A percentile compares a stretch with the other conserved stretches of the same genome.
These are phyloP conservation scores for Agaricales sp. DNA, from an alignment of 1,284 basidiomycete species.

Conservation along the genomic window DNA sequence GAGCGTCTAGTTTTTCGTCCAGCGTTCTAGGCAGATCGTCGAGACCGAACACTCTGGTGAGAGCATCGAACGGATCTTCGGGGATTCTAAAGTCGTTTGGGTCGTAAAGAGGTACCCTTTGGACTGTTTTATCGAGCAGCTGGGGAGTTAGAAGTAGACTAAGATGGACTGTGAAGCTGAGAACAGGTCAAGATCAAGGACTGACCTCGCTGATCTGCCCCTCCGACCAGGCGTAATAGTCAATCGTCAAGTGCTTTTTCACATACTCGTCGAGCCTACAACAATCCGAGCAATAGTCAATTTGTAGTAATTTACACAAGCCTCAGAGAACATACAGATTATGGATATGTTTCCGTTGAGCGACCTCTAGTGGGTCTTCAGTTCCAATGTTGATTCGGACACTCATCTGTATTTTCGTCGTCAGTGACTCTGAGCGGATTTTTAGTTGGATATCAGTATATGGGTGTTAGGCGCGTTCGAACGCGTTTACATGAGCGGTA, in stretches of 20 bases:
- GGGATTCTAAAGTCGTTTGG: background rate
- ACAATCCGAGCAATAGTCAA: background rate
- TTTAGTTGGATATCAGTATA: too few relatives aligned
- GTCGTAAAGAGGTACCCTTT: background rate
- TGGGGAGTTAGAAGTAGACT: background rate
- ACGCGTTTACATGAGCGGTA: too few relatives aligned
- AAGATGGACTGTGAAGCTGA: background rate
- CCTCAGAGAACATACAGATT: background rate
- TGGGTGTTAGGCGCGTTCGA: too few relatives aligned
- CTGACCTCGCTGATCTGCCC: background rate
- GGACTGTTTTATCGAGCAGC: background rate
- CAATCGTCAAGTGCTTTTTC: background rate
- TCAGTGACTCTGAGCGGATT: too few relatives aligned
- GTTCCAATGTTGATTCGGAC: background rate
- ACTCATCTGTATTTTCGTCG: too few relatives aligned
- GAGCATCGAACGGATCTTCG: background rate
- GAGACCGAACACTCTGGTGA: background rate
- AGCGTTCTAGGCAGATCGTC: background rate
- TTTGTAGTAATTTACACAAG: background rate
- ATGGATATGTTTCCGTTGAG: conserved; percentile 1
- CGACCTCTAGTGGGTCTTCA: background rate
- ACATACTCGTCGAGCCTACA: background rate
- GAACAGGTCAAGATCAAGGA: background rate
- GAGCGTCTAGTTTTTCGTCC: background rate
- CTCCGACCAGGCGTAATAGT: background rate